Percentiles rank a stretch among this genome's conserved stretches.
These are phyloP conservation scores for Agastache rugosa DNA, from an alignment of 257 asterid species.

Conservation along the genomic window DNA sequence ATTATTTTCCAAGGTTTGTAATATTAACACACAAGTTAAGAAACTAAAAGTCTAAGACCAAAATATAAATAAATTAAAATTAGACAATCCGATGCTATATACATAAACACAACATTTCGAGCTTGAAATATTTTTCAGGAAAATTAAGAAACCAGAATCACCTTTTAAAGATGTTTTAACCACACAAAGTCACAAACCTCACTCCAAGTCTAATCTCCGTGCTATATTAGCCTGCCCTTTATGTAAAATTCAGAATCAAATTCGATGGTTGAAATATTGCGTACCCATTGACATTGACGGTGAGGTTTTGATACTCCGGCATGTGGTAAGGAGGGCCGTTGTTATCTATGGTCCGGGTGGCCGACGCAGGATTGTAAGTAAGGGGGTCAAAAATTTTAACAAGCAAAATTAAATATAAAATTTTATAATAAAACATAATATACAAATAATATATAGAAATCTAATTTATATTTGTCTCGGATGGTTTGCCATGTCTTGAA, in stretches of 20 bases:
- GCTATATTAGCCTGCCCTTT: neutral
- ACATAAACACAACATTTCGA: neutral
- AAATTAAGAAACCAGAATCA: neutral
- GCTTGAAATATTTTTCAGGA: neutral
- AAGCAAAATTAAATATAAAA: too few relatives aligned
- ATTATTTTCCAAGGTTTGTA: too few relatives aligned
- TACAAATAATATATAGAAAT: too few relatives aligned
- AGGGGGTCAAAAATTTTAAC: too few relatives aligned
- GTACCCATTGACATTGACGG: slow-evolving; percentile 62
- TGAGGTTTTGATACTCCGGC: slow-evolving; percentile 59
- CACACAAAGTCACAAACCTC: neutral
- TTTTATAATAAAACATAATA: too few relatives aligned
- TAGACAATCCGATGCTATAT: neutral
- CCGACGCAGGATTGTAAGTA: too few relatives aligned
- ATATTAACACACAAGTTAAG: too few relatives aligned
- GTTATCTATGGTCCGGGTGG: slow-evolving; percentile 48
- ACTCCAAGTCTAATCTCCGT: slow-evolving; percentile 10
- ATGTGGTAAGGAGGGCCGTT: slow-evolving; percentile 56
- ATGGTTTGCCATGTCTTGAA: too few relatives aligned
- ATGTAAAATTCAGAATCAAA: slow-evolving; percentile 49
- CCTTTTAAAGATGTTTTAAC: neutral
- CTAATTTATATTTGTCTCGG: too few relatives aligned
- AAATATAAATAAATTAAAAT: neutral
- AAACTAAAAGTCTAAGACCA: neutral
- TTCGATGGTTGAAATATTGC: slow-evolving; percentile 70